These are phyloP conservation scores for Colletotrichum sp. DNA, from an alignment of 2,329 filamentous ascomycete species.

Conservation along the genomic window DNA sequence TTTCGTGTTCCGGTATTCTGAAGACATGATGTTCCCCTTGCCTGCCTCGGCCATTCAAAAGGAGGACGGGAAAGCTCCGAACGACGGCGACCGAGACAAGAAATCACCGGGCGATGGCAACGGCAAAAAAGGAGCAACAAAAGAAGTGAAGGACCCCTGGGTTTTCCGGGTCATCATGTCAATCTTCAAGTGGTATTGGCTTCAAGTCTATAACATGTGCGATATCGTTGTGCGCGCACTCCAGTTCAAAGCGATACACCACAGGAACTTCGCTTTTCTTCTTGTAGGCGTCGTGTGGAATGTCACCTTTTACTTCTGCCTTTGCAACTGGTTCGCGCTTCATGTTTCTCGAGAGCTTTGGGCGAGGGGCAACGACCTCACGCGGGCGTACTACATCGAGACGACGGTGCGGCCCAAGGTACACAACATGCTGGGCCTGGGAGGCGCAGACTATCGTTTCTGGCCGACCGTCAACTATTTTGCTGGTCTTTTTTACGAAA, in stretches of 20 bases:
- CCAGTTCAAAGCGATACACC: not conserved
- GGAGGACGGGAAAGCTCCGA: not conserved
- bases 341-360: not conserved
- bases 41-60: not conserved
- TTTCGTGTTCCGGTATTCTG: not conserved
- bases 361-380: not conserved
- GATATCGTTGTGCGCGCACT: not conserved
- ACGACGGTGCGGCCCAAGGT: not conserved
- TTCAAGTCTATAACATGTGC: not conserved
- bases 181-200: not conserved
- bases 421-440: not conserved
- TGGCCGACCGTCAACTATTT: not conserved
- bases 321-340: not conserved
- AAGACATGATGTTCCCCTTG: not conserved
- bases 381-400: constrained; percentile 10
- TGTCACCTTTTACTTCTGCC: not conserved
- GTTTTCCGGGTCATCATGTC: not conserved
- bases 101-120: not conserved
- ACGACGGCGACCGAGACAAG: not conserved
- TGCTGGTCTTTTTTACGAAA: not conserved
- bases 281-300: not conserved
- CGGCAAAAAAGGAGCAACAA: not conserved
- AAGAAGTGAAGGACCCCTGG: not conserved
- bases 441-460: not conserved
- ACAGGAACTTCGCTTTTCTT: not conserved